Conservation (phyloP, 2,329 filamentous ascomycete species). For the Dendrostoma leiphaemia region DNA sequence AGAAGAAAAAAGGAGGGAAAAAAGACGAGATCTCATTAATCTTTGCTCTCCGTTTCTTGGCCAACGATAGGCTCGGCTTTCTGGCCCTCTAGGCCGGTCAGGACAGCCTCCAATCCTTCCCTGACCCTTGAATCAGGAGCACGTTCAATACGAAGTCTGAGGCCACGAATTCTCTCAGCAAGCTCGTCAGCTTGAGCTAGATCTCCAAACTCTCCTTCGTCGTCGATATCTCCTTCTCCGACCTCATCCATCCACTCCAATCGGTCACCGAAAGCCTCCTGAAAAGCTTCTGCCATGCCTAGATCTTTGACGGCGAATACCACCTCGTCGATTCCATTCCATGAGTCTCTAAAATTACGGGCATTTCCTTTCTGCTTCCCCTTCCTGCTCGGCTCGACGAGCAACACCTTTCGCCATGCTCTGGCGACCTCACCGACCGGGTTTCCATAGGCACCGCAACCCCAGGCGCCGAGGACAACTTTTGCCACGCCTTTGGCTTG, state of each 20-base stretch:
- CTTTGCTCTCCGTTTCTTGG: neutral
- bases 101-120: constrained; percentile 1
- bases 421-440: constrained; percentile 57
- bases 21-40: neutral
- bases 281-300: constrained; percentile 52
- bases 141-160: constrained; percentile 6
- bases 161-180: neutral
- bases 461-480: constrained; percentile 63
- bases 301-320: constrained; percentile 57
- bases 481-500: constrained; percentile 41
- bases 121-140: neutral
- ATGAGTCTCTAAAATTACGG: constrained; percentile 24
- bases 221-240: neutral
- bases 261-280: constrained; percentile 42
- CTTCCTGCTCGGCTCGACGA: constrained; percentile 24
- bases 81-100: constrained; percentile 7
- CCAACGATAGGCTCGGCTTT: neutral
- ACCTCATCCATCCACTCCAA: constrained; percentile 30
- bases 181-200: neutral
- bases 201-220: constrained; percentile 19
- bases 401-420: constrained; percentile 48
- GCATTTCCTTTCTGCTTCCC: constrained; percentile 7
- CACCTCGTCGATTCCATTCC: constrained; percentile 48
- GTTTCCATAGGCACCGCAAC: constrained; percentile 63
- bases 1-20: too few relatives aligned